Evolutionary conservation across 2,329 filamentous ascomycete genomes (phyloP).

Genomic region (Trichoderma sp.): DNA sequence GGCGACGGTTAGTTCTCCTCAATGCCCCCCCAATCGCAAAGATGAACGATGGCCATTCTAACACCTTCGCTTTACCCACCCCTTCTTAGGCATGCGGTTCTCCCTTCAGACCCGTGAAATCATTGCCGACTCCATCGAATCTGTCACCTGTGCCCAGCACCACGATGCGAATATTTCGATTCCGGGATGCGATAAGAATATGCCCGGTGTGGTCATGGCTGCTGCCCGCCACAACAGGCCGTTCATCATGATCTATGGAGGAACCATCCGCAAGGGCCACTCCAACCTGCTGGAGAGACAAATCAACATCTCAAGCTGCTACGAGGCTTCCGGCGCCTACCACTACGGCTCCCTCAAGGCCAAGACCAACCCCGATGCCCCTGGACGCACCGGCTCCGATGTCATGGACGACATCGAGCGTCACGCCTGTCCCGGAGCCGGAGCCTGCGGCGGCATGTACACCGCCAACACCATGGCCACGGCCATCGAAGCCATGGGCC

Average conservation of each 20-base stretch:
- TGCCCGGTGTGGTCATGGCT: slow-evolving; percentile 90
- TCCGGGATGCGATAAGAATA: slow-evolving; percentile 96
- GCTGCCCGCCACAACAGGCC: slow-evolving; percentile 89
- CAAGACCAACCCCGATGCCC: slow-evolving; percentile 57
- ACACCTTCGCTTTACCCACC: background rate
- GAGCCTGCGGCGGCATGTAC: slow-evolving; percentile 84
- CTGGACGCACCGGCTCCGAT: slow-evolving; percentile 67
- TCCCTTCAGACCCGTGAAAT: slow-evolving; percentile 87
- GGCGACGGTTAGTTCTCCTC: slow-evolving; percentile 61
- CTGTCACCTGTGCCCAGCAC: slow-evolving; percentile 84
- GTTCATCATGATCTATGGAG: slow-evolving; percentile 93
- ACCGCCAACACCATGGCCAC: slow-evolving; percentile 94
- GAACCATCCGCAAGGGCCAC: slow-evolving; percentile 85
- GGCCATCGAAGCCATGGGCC: slow-evolving; percentile 84
- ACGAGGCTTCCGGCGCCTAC: slow-evolving; percentile 82
- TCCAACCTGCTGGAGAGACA: slow-evolving; percentile 70
- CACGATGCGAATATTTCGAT: slow-evolving; percentile 93
- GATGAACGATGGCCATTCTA: background rate
- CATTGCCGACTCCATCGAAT: slow-evolving; percentile 92
- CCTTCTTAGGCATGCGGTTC: slow-evolving; percentile 77
- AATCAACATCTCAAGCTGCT: slow-evolving; percentile 86
- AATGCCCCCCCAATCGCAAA: background rate
- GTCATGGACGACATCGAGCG: slow-evolving; percentile 92
- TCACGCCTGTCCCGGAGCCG: slow-evolving; percentile 67
- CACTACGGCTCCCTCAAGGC: slow-evolving; percentile 74